Conservation (phyloP, 2,329 filamentous ascomycete genomes). For the Chalaropsis thielavioides region DNA sequence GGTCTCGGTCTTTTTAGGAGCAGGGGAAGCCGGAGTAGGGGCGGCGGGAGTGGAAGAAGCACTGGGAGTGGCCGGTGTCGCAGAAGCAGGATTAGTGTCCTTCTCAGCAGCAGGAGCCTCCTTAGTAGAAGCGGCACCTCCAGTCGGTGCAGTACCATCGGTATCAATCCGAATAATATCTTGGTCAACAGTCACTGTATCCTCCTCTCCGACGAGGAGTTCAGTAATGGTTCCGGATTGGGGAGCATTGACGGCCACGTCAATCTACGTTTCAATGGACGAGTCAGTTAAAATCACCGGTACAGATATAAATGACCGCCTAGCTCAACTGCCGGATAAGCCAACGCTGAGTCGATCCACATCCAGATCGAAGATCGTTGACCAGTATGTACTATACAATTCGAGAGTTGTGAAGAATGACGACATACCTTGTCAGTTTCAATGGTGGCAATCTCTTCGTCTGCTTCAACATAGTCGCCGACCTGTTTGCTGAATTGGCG, state of each 20-base stretch:
- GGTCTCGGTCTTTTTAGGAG: constrained; percentile 19
- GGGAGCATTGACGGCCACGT: constrained; percentile 90
- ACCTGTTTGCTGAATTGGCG: constrained; percentile 90
- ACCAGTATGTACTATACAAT: neutral
- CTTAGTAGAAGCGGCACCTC: constrained; percentile 3
- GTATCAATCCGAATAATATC: constrained; percentile 75
- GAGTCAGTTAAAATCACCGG: neutral
- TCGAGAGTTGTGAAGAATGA: neutral
- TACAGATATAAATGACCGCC: neutral
- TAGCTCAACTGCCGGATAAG: neutral
- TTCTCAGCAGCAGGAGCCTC: constrained; percentile 1
- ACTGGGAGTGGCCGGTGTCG: constrained; percentile 13
- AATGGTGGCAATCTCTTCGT: constrained; percentile 97
- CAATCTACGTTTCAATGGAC: constrained; percentile 48
- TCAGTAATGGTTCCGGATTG: constrained; percentile 85
- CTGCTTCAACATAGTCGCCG: constrained; percentile 84
- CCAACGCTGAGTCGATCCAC: neutral
- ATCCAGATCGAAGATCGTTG: neutral
- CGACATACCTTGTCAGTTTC: constrained; percentile 84
- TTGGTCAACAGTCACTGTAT: constrained; percentile 88
- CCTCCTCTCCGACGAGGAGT: constrained; percentile 80
- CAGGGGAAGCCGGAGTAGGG: neutral
- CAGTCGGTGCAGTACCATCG: constrained; percentile 29
- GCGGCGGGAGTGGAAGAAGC: constrained; percentile 20
- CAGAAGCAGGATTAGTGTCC: constrained; percentile 4